A percentile compares a stretch with the other conserved stretches of the same genome.
These are phyloP conservation scores for Stentor coeruleus DNA, from an alignment of 73 alveolate genomes.

Conservation along the genomic window DNA sequence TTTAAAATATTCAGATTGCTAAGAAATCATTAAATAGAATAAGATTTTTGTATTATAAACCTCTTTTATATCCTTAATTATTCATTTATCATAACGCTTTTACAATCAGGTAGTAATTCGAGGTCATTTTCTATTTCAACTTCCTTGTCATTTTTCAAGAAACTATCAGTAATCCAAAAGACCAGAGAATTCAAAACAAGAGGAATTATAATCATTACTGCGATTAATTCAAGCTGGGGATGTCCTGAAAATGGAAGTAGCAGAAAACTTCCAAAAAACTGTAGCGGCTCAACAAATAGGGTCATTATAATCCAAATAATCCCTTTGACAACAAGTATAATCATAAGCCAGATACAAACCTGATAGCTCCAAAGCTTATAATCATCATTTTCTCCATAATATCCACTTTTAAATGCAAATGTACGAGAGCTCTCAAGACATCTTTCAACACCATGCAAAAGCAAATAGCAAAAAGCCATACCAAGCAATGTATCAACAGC, in stretches of 20 bases:
- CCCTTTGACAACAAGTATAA: slow-evolving; percentile 1
- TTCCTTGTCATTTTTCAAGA: slow-evolving; percentile 13
- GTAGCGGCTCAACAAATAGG: not conserved
- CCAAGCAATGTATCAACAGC: slow-evolving; percentile 12
- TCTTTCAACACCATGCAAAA: not conserved
- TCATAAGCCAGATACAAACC: slow-evolving; percentile 10
- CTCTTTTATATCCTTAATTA: no score
- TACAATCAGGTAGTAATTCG: not conserved
- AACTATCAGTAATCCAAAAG: slow-evolving; percentile 31
- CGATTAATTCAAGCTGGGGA: slow-evolving; percentile 18
- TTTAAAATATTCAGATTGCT: no score
- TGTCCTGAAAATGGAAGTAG: not conserved
- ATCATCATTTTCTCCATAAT: not conserved
- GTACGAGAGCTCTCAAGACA: not conserved
- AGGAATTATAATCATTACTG: slow-evolving; percentile 27
- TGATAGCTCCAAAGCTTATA: slow-evolving; percentile 8
- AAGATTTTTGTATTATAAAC: no score
- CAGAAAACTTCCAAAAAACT: not conserved
- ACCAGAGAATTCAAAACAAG: slow-evolving; percentile 1
- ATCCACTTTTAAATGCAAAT: not conserved
- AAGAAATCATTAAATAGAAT: no score
- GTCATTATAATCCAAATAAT: not conserved
- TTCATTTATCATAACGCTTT: no score
- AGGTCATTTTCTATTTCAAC: not conserved
- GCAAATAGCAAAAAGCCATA: slow-evolving; percentile 23